Percentiles rank a stretch among this genome's conserved stretches.
These are phyloP conservation scores for Angomonas ambiguus DNA, from an alignment of 208 protist genomes.

Conservation along the genomic window DNA sequence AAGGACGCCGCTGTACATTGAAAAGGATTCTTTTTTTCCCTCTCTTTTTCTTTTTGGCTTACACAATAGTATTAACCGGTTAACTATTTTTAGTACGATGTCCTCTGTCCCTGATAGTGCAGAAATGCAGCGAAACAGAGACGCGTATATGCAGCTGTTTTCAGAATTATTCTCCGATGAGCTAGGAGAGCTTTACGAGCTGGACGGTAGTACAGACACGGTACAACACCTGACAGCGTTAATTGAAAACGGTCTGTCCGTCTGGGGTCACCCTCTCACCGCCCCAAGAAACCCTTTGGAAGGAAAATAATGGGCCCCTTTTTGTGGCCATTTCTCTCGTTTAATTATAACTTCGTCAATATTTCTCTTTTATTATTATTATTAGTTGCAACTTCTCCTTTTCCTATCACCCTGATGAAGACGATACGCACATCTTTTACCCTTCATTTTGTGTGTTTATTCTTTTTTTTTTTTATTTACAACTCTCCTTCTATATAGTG, in stretches of 20 bases:
- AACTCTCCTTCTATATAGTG: background rate
- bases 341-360: background rate
- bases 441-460: background rate
- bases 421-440: no score
- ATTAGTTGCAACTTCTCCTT: no score
- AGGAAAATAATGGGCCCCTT: background rate
- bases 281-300: conserved; percentile 14
- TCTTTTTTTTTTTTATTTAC: background rate
- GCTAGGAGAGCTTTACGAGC: conserved; percentile 72
- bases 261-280: conserved; percentile 70
- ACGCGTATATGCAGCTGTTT: conserved; percentile 88
- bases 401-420: no score
- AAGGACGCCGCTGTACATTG: background rate
- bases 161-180: conserved; percentile 81
- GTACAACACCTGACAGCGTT: conserved; percentile 77
- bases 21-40: background rate
- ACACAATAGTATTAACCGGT: no score
- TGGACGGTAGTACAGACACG: conserved; percentile 66
- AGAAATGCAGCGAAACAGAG: conserved; percentile 43
- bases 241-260: conserved; percentile 75
- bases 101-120: conserved; percentile 13
- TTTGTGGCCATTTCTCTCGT: background rate
- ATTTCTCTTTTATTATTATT: background rate
- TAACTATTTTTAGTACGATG: background rate
- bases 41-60: background rate